Percentiles rank a stretch among this genome's conserved stretches.
phyloP scores from a whole-genome alignment of 1,139 yeast genomes.

The Lodderomyces margitis region DNA sequence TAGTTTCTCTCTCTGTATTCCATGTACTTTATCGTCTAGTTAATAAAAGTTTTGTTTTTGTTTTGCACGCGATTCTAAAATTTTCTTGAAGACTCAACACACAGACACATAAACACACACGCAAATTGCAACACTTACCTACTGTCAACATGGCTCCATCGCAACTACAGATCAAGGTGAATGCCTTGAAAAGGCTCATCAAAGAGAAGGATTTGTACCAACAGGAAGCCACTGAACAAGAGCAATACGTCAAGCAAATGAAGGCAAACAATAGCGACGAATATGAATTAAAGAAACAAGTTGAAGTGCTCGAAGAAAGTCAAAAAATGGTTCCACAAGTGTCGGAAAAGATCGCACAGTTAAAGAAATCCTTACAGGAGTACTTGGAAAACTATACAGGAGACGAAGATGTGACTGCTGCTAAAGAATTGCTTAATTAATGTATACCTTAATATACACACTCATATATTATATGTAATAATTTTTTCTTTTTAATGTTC shows the following conservation, averaged over 20 bases:
- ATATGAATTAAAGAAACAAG: slow-evolving; percentile 67
- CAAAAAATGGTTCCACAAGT: slow-evolving; percentile 67
- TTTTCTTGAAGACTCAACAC: background rate
- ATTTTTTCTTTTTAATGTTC: slow-evolving; percentile 70
- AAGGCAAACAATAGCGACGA: slow-evolving; percentile 52
- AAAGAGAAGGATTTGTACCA: slow-evolving; percentile 70
- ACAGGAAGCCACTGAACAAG: slow-evolving; percentile 64
- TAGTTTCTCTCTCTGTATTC: slow-evolving; percentile 4
- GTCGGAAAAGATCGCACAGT: slow-evolving; percentile 48
- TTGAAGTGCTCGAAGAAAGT: slow-evolving; percentile 67
- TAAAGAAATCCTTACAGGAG: slow-evolving; percentile 42
- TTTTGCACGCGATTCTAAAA: background rate
- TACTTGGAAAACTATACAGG: slow-evolving; percentile 36
- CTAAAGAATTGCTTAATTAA: slow-evolving; percentile 27
- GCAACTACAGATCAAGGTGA: slow-evolving; percentile 69
- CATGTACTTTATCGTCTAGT: background rate
- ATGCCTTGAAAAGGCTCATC: slow-evolving; percentile 68
- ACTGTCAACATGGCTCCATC: slow-evolving; percentile 91
- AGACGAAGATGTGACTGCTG: slow-evolving; percentile 46
- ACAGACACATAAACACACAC: slow-evolving; percentile 2
- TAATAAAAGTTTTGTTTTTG: too few species aligned
- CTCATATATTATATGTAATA: background rate
- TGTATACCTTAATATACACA: too few species aligned
- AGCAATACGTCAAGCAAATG: slow-evolving; percentile 44
- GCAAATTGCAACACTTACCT: background rate